Evolutionary conservation across 768 basidiomycete species (phyloP).

Genomic region (Agrocybe chaxingu): DNA sequence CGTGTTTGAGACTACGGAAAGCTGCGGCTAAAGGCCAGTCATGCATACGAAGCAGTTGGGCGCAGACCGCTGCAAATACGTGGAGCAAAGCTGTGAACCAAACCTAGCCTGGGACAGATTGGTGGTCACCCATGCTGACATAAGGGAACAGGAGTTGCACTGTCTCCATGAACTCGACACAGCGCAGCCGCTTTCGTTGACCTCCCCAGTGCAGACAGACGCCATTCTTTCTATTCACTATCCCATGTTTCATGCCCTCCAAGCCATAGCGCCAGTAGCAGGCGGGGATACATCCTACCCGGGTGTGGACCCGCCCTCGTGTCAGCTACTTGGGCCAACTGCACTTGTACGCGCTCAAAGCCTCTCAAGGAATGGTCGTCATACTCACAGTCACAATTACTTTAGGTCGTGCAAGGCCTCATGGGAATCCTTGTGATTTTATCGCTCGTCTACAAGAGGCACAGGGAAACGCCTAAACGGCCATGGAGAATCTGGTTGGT

Average conservation of each 20-base stretch:
- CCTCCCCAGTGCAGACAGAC: slow-evolving; percentile 5
- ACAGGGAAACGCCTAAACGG: slow-evolving; percentile 79
- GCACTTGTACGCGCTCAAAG: slow-evolving; percentile 36
- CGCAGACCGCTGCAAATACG: no score
- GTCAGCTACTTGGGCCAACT: slow-evolving; percentile 49
- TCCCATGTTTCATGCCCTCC: no score
- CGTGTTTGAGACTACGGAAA: no score
- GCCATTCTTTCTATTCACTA: slow-evolving; percentile 4
- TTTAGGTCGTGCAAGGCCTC: slow-evolving; percentile 77
- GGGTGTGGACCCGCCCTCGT: slow-evolving; percentile 46
- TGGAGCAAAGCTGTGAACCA: no score
- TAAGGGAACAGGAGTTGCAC: slow-evolving; percentile 11
- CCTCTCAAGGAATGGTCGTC: slow-evolving; percentile 31
- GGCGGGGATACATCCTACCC: slow-evolving; percentile 24
- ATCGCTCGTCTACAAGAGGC: slow-evolving; percentile 84
- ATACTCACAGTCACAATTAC: slow-evolving; percentile 35
- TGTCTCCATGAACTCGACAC: slow-evolving; percentile 12
- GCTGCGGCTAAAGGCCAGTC: no score
- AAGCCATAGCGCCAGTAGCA: background rate
- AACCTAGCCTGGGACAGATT: background rate
- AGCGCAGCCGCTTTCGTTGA: slow-evolving; percentile 6
- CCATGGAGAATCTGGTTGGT: slow-evolving; percentile 91
- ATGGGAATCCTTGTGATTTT: slow-evolving; percentile 92
- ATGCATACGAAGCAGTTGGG: no score
- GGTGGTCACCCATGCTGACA: slow-evolving; percentile 8